These are phyloP conservation scores for Drechslerella coelobrocha DNA, from an alignment of 2,329 filamentous ascomycete genomes.

Conservation along the genomic window DNA sequence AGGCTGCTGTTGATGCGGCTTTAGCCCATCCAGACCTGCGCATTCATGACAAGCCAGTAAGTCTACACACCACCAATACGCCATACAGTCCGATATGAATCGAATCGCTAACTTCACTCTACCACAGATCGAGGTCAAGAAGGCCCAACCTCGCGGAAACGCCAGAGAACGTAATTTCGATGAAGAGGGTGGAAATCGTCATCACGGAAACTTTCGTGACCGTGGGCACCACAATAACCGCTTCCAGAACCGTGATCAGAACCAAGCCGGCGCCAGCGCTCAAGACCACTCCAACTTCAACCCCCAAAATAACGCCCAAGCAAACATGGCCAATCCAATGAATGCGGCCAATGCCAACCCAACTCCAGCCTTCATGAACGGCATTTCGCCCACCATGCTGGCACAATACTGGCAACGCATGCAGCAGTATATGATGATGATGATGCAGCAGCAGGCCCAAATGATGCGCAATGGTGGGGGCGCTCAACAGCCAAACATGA, in stretches of 20 bases:
- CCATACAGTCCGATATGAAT: neutral
- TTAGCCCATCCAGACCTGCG: constrained; percentile 78
- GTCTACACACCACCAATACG: neutral
- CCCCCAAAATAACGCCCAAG: constrained; percentile 51
- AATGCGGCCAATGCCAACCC: constrained; percentile 52
- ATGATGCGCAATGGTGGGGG: constrained; percentile 71
- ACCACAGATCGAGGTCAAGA: constrained; percentile 85
- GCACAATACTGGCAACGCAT: constrained; percentile 98
- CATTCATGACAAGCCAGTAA: constrained; percentile 82
- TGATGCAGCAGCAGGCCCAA: constrained; percentile 81
- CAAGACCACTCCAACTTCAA: constrained; percentile 57
- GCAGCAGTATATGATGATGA: constrained; percentile 87
- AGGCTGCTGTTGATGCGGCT: constrained; percentile 90
- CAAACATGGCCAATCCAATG: constrained; percentile 53
- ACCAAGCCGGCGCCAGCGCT: constrained; percentile 54
- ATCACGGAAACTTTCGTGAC: constrained; percentile 58
- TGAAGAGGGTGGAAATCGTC: constrained; percentile 66
- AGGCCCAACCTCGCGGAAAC: constrained; percentile 93
- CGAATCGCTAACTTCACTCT: constrained; percentile 5
- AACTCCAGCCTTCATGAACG: constrained; percentile 60
- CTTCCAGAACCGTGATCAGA: constrained; percentile 31
- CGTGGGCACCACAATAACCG: constrained; percentile 57
- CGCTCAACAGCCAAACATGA: constrained; percentile 68
- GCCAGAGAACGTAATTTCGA: constrained; percentile 74
- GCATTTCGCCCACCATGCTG: constrained; percentile 96